phyloP scores from a whole-genome alignment of 805 yeast species.

The Barnettozyma vustinii region DNA sequence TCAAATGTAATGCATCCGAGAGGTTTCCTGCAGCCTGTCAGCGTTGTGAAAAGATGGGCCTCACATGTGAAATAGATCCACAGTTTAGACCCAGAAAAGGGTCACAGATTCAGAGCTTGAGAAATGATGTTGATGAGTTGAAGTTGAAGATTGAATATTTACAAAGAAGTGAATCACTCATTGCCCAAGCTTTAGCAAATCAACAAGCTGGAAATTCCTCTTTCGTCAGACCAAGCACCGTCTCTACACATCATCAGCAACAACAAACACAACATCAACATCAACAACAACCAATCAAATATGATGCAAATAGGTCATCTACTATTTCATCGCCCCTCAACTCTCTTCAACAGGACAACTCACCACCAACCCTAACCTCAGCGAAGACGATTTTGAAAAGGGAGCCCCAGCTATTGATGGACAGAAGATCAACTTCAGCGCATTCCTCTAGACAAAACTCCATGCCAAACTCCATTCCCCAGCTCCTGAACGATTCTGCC shows the following conservation, averaged over 20 bases:
- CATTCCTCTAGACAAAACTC: constrained; percentile 20
- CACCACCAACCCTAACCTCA: constrained; percentile 19
- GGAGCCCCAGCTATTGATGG: constrained; percentile 39
- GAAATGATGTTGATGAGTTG: constrained; percentile 81
- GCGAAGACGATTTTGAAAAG: constrained; percentile 41
- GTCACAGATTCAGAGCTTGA: constrained; percentile 75
- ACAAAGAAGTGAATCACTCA: constrained; percentile 58
- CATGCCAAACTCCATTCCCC: constrained; percentile 26
- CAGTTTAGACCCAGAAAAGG: constrained; percentile 89
- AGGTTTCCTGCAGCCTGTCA: constrained; percentile 78
- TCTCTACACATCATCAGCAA: constrained; percentile 2
- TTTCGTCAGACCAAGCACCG: background rate
- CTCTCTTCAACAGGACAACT: constrained; percentile 4
- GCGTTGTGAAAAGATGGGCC: constrained; percentile 73
- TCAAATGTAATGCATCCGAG: constrained; percentile 86
- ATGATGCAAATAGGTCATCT: constrained; percentile 8
- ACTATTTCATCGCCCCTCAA: constrained; percentile 19
- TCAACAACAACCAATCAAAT: background rate
- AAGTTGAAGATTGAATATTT: constrained; percentile 65
- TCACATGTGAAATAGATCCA: constrained; percentile 86
- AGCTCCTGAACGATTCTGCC: constrained; percentile 38
- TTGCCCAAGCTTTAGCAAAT: constrained; percentile 53
- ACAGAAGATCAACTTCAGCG: constrained; percentile 23
- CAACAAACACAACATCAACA: constrained; percentile 9
- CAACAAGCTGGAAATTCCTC: constrained; percentile 9